phyloP scores from a whole-genome alignment of 495 filamentous ascomycete genomes.

The Xylaria castorea region DNA sequence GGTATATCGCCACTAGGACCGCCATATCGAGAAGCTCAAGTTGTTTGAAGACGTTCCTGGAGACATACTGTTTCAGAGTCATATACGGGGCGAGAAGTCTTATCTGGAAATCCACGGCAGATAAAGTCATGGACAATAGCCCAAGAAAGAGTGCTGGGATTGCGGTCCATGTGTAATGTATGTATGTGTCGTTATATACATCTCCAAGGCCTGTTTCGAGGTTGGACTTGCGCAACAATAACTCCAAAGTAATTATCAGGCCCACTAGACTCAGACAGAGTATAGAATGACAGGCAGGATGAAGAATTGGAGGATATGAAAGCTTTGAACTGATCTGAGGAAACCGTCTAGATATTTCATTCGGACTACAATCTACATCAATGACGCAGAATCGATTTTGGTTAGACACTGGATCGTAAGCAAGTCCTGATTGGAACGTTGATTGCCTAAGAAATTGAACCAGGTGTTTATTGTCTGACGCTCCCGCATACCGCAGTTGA shows the following conservation, averaged over 20 bases:
- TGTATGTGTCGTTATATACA: not conserved
- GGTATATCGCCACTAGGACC: not conserved
- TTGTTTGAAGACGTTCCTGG: not conserved
- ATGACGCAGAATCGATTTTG: not conserved
- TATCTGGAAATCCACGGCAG: not conserved
- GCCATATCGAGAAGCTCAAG: slow-evolving; percentile 11
- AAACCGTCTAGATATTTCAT: not conserved
- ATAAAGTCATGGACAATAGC: not conserved
- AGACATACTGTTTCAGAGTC: not conserved
- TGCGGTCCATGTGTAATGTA: not conserved
- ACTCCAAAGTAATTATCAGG: not conserved
- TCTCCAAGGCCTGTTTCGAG: not conserved
- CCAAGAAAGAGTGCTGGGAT: not conserved
- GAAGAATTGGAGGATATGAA: not conserved
- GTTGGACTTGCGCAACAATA: not conserved
- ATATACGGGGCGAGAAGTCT: not conserved
- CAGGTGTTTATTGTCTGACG: not conserved
- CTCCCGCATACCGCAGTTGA: not conserved
- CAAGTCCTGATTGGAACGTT: not conserved
- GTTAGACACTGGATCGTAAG: not conserved
- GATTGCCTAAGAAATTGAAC: not conserved
- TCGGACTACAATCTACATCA: not conserved
- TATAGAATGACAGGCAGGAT: not conserved
- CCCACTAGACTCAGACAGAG: not conserved
- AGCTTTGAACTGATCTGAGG: not conserved